Base-by-base conservation (phyloP, 345 rosid genomes). In the Laguncularia racemosa region DNA sequence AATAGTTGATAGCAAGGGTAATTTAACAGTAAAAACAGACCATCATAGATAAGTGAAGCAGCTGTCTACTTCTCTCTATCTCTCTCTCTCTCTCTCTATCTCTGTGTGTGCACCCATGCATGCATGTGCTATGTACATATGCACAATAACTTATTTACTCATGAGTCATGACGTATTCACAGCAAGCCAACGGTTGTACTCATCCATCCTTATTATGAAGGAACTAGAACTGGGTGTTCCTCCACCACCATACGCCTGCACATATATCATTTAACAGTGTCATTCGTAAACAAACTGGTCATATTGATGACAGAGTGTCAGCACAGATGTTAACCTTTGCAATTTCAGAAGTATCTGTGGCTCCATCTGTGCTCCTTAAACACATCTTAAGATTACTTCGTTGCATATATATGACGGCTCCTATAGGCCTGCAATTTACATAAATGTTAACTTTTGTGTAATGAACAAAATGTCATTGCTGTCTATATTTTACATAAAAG, bases 241-340 rank as follows among this genome's bases (percentile, higher is more conserved):
- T 55, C 98, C 95, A 60, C 93, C 98, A 17, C 93, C 98, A 67
- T 89, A 89, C 52, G 88, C 98, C 96, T 88, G 73, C 74, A 71
- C 52, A 64, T 56, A 50, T 21, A 11, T 43, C 19, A 47, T 47
- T 17, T 47, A 55, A 56, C 43, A 7, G 33, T 7, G 57, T 16
- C 28, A 19, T 15, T 33, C 48, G 21, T 49, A 20, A 46, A 16
- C 43, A 46, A 54, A 17, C 56, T 46, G 48, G 43, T 46, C 52
- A 53, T 26, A 50, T 15, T 50, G 50, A 19, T 7, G 16, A 53
- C 33, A 16, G 28, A 3, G 9, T 17, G 16, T 28, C 26, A n/a
- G 23, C 59, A 54, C 18, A 15, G 65, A 57, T 56, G 51, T 55
- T 20, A 14, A 89, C 95, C 95, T 89, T 86, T 51, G 95, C 92